phyloP scores from a whole-genome alignment of 208 protist genomes.

The Leishmania braziliensis region DNA sequence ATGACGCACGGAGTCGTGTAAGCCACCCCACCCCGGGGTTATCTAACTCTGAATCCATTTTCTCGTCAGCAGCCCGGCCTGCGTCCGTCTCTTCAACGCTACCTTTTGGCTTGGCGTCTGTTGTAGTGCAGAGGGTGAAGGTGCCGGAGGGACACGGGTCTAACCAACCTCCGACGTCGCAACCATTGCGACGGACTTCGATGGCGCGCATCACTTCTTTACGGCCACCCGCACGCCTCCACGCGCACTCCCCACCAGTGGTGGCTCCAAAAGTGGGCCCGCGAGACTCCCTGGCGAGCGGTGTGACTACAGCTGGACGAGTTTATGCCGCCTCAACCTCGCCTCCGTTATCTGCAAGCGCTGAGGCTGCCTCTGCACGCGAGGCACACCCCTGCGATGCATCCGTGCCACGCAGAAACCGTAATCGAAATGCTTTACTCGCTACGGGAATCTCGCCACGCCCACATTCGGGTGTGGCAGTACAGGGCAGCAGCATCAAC shows the following conservation, averaged over 20 bases:
- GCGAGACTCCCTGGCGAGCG: neutral
- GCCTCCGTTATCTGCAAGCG: neutral
- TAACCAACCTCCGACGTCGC: neutral
- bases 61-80: neutral
- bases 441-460: neutral
- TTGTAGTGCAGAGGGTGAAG: neutral
- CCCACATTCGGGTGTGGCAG: neutral
- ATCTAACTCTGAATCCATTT: neutral
- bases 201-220: neutral
- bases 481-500: neutral
- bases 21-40: neutral
- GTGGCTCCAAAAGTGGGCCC: neutral
- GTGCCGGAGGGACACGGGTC: neutral
- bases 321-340: slow-evolving; percentile 1
- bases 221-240: neutral
- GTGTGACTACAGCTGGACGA: neutral
- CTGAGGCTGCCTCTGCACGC: too few relatives aligned
- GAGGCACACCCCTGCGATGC: neutral
- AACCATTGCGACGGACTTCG: neutral
- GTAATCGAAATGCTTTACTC: neutral
- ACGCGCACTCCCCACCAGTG: neutral
- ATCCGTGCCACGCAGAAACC: neutral
- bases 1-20: neutral
- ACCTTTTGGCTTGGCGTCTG: neutral
- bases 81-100: too few relatives aligned